phyloP scores from a whole-genome alignment of 2,329 filamentous ascomycete species.

The Macrophomina pseudophaseolina region DNA sequence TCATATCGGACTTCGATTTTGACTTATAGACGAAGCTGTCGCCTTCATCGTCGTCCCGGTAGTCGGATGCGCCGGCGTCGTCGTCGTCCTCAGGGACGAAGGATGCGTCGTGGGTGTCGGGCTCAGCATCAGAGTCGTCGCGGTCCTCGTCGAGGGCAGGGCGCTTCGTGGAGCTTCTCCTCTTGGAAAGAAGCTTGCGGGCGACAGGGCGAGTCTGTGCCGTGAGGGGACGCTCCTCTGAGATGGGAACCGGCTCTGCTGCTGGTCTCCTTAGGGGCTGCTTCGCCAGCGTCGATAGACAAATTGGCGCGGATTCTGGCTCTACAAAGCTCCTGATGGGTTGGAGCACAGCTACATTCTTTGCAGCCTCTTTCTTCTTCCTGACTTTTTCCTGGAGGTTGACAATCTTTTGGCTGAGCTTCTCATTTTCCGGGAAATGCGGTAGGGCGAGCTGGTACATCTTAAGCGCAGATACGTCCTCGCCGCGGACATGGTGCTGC shows the following conservation, averaged over 20 bases:
- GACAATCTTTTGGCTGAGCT: constrained; percentile 65
- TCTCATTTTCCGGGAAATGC: constrained; percentile 84
- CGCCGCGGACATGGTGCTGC: constrained; percentile 83
- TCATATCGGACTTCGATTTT: constrained; percentile 39
- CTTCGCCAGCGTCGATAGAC: constrained; percentile 23
- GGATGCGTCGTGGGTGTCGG: constrained; percentile 31
- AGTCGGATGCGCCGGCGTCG: constrained; percentile 40
- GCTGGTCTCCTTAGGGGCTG: constrained; percentile 28
- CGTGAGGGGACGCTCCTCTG: constrained; percentile 43
- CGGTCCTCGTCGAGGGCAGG: neutral
- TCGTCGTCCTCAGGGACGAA: constrained; percentile 40
- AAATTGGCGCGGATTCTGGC: neutral
- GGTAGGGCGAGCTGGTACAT: constrained; percentile 87
- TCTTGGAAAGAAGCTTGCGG: constrained; percentile 2
- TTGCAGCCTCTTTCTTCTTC: constrained; percentile 43
- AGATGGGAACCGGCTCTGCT: constrained; percentile 23
- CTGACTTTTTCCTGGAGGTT: constrained; percentile 58
- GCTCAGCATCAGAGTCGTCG: constrained; percentile 34
- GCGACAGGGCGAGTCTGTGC: constrained; percentile 31
- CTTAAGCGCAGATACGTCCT: constrained; percentile 76
- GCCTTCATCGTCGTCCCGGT: constrained; percentile 41
- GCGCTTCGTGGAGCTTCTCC: neutral
- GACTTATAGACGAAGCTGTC: constrained; percentile 45
- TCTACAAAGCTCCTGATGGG: neutral
- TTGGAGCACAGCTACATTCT: neutral